phyloP scores from a whole-genome alignment of 2,329 filamentous ascomycete species.

The Colletotrichum limetticola region DNA sequence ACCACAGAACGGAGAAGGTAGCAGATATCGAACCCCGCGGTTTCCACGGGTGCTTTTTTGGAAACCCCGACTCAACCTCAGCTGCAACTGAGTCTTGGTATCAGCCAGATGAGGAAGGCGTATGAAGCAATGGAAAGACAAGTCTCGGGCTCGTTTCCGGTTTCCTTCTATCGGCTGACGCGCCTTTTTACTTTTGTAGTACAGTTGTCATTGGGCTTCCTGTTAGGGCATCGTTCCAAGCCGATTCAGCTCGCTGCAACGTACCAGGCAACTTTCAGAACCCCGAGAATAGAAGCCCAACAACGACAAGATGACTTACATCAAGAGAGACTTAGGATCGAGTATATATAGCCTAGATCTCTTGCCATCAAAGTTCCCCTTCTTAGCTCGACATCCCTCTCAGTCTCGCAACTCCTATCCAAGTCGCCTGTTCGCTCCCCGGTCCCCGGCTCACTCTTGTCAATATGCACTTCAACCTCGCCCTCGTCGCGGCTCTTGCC shows the following conservation, averaged over 20 bases:
- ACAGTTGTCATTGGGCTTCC: background rate
- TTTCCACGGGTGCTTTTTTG: background rate
- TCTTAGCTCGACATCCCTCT: slow-evolving; percentile 14
- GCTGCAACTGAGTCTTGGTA: background rate
- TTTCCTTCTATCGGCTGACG: background rate
- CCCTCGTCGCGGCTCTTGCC: slow-evolving; percentile 17
- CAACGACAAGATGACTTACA: background rate
- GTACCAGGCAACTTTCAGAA: background rate
- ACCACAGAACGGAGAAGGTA: background rate
- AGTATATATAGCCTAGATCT: slow-evolving; percentile 1
- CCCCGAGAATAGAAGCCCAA: background rate
- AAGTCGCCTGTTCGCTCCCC: background rate
- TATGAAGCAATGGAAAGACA: background rate
- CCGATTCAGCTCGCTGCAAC: background rate
- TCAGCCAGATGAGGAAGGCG: slow-evolving; percentile 22
- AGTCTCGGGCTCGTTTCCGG: background rate
- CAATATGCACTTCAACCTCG: slow-evolving; percentile 15
- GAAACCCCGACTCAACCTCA: background rate
- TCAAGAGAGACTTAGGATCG: background rate
- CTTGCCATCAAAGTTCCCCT: slow-evolving; percentile 9
- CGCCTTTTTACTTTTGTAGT: background rate
- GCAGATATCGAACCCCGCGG: background rate
- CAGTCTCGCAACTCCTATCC: slow-evolving; percentile 5
- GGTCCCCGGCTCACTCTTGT: background rate
- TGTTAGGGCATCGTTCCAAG: background rate